Evolutionary conservation across 495 filamentous ascomycete genomes (phyloP).

Genomic region (Cairneyella variabilis): DNA sequence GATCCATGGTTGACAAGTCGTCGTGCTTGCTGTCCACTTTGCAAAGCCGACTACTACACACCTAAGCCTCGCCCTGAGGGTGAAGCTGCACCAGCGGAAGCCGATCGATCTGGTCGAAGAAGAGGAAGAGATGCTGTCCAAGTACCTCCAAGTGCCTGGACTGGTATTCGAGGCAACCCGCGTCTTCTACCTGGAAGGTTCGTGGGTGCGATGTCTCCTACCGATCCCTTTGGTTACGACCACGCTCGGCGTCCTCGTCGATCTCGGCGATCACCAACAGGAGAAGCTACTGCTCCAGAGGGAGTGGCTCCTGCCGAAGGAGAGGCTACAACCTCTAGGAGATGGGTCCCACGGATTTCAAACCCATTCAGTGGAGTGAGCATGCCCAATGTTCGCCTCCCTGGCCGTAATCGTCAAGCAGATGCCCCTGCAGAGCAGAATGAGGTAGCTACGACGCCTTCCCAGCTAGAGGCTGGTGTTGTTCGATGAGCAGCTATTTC

Average conservation of each 20-base stretch:
- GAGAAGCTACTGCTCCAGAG: background rate
- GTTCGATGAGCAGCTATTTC: slow-evolving; percentile 25
- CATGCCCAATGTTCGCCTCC: slow-evolving; percentile 10
- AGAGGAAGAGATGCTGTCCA: slow-evolving; percentile 14
- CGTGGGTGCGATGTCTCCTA: background rate
- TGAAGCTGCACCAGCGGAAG: slow-evolving; percentile 26
- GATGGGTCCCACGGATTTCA: slow-evolving; percentile 12
- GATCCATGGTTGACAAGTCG: slow-evolving; percentile 95
- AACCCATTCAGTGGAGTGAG: slow-evolving; percentile 20
- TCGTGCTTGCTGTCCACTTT: slow-evolving; percentile 92
- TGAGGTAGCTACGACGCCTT: slow-evolving; percentile 33
- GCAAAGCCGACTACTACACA: slow-evolving; percentile 94
- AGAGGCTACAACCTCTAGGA: slow-evolving; percentile 9
- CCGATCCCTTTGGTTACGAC: slow-evolving; percentile 1
- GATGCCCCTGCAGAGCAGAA: slow-evolving; percentile 12
- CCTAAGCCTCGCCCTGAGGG: slow-evolving; percentile 41
- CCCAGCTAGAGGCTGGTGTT: slow-evolving; percentile 36
- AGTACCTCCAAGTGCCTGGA: slow-evolving; percentile 22
- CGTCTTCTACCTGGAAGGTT: slow-evolving; percentile 24
- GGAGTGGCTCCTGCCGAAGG: background rate
- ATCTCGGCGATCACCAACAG: background rate
- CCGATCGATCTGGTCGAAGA: slow-evolving; percentile 20
- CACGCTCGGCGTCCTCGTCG: slow-evolving; percentile 1
- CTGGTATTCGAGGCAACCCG: slow-evolving; percentile 20
- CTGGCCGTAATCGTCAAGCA: slow-evolving; percentile 24